phyloP scores from a whole-genome alignment of 2,329 filamentous ascomycete species.

The Fusarium napiforme region DNA sequence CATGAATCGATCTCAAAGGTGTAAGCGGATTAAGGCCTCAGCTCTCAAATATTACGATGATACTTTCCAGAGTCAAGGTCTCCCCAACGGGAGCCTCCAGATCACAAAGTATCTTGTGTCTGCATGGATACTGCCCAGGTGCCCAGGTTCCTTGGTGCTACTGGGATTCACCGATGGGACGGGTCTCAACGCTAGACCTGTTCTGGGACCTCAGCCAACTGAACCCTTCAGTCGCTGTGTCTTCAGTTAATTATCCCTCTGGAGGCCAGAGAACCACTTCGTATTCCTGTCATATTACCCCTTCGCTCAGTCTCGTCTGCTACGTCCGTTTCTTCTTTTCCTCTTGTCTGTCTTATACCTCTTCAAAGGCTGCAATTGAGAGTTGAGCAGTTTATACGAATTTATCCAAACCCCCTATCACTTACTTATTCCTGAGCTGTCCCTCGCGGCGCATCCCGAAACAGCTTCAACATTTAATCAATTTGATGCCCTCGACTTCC shows the following conservation, averaged over 20 bases:
- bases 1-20: neutral
- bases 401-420: neutral
- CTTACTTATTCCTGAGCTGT: slow-evolving; percentile 7
- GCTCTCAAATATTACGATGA: neutral
- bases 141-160: neutral
- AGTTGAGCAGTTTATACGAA: neutral
- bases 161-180: slow-evolving; percentile 20
- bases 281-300: slow-evolving; percentile 39
- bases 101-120: neutral
- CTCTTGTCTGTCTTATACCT: slow-evolving; percentile 5
- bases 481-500: slow-evolving; percentile 39
- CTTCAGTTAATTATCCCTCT: slow-evolving; percentile 39
- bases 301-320: slow-evolving; percentile 31
- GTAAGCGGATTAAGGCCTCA: neutral
- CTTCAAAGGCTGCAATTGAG: neutral
- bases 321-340: slow-evolving; percentile 23
- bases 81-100: neutral
- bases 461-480: slow-evolving; percentile 10
- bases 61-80: neutral
- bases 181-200: slow-evolving; percentile 31
- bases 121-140: neutral
- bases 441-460: slow-evolving; percentile 22
- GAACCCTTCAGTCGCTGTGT: slow-evolving; percentile 45
- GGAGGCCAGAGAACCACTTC: slow-evolving; percentile 39
- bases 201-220: slow-evolving; percentile 27